Base-by-base conservation (phyloP, 1,284 basidiomycete species). In the Dichomitus squalens region DNA sequence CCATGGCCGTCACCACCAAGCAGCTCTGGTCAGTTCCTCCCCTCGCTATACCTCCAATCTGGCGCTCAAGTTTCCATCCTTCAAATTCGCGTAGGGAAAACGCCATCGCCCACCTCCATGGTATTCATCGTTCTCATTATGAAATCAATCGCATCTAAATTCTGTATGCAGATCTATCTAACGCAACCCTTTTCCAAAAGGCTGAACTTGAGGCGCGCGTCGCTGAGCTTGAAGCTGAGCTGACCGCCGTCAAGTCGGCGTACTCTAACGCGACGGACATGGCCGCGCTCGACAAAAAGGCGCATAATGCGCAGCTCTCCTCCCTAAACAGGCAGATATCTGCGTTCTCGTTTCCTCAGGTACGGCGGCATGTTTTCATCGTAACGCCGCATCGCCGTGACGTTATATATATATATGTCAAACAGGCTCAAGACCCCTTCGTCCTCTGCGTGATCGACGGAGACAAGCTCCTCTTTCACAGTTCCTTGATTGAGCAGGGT, bases 401-500 rank as follows among this genome's bases (percentile, higher is more conserved):
- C n/a, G 29, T 31, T 31, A 31, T 44, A 18, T 47, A 20, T 38
- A n/a, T 34, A 40, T 12, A 8, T 36, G 31, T 40, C 43, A 23
- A 35, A 20, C 55, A 88, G 85, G 80, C 78, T 60, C 81, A 85
- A 72, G 79, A 80, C 58, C 79, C 84, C 33, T 78, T 92, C 61
- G 84, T 90, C 52, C 77, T 90, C 59, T 90, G 87, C 65, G 80
- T 88, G 60, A 80, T 92, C 64, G 87, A 92, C 63, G 89, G 87
- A 34, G 84, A 90, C 68, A 79, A 82, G 43, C 84, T 84, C 64
- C 73, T 90, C 60, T 92, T 92, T 74, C 76, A 77, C 54, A 77
- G 76, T 49, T 73, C 79, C 29, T 78, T 86, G 57, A 71, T 92
- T 39, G 68, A 68, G 36, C 82, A 85, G 68, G 90, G 90, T 8